Conservation (phyloP, 176 grass and related monocot species). For the Carex scoparia region DNA sequence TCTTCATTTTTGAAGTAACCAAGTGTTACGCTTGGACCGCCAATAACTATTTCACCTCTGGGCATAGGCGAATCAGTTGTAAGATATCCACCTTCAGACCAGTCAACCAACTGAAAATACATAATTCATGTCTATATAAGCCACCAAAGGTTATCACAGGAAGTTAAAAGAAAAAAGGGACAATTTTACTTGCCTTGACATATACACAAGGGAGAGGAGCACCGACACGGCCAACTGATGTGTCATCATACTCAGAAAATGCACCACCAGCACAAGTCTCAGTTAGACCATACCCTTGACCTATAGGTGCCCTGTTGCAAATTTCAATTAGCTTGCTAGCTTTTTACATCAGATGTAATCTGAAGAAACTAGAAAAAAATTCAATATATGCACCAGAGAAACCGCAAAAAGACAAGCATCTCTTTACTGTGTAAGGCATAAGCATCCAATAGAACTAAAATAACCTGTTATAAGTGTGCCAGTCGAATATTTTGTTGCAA, state of each 20-base stretch:
- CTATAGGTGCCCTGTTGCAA: constrained; percentile 71
- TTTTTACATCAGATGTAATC: constrained; percentile 9
- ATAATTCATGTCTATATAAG: not conserved
- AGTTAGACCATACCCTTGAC: constrained; percentile 95
- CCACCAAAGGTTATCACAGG: not conserved
- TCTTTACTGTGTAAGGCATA: not conserved
- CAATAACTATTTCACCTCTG: constrained; percentile 89
- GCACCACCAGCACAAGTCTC: constrained; percentile 91
- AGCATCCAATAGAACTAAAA: not conserved
- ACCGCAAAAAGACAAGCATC: not conserved
- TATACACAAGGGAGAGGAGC: constrained; percentile 77
- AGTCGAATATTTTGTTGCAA: not conserved
- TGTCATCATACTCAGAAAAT: constrained; percentile 84
- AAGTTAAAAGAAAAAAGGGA: not conserved
- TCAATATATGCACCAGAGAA: not conserved
- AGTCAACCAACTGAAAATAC: constrained; percentile 72
- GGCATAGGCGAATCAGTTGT: constrained; percentile 80
- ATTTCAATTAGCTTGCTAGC: not conserved
- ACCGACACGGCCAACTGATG: constrained; percentile 87
- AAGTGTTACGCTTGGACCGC: constrained; percentile 80
- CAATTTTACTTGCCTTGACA: constrained; percentile 54
- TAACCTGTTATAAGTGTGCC: not conserved
- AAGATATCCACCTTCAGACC: constrained; percentile 83
- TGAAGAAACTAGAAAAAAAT: not conserved
- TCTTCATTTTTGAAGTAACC: constrained; percentile 87